A percentile compares a stretch with the other conserved stretches of the same genome.
phyloP scores from a whole-genome alignment of 1,284 basidiomycete genomes.

The Ustilago bromivora region DNA sequence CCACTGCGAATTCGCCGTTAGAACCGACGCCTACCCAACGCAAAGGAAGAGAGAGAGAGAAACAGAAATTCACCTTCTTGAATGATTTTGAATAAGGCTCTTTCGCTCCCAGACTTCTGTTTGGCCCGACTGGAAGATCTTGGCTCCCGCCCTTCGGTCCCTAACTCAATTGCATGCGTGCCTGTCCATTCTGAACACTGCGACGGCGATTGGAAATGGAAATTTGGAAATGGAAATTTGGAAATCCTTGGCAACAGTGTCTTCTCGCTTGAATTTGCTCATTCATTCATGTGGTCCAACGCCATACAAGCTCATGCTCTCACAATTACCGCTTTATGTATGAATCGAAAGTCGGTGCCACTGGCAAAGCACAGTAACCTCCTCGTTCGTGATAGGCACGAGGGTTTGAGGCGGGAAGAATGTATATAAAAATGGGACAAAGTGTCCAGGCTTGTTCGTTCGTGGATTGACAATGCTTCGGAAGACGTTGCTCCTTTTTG shows the following conservation, averaged over 20 bases:
- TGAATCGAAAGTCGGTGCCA: neutral
- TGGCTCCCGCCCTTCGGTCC: neutral
- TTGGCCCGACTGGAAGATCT: conserved; percentile 3
- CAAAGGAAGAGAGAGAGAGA: neutral
- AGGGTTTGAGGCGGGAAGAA: neutral
- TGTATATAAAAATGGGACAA: neutral
- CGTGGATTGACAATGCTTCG: conserved; percentile 26
- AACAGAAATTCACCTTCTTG: neutral
- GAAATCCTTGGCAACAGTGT: too few species aligned
- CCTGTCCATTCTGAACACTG: neutral
- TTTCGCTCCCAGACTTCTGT: neutral
- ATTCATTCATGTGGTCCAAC: neutral
- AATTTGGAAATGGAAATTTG: neutral
- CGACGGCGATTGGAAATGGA: neutral
- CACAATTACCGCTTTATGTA: neutral
- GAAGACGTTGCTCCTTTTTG: conserved; percentile 47
- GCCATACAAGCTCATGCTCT: neutral
- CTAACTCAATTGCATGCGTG: neutral
- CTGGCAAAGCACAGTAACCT: neutral
- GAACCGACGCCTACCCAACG: conserved; percentile 9
- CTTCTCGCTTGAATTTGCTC: neutral
- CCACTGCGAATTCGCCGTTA: conserved; percentile 28
- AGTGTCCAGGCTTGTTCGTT: conserved; percentile 10
- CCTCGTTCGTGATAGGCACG: neutral
- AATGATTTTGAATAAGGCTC: neutral